Conservation (phyloP, 441 rosid species). For the Syzygium syzygioides region DNA sequence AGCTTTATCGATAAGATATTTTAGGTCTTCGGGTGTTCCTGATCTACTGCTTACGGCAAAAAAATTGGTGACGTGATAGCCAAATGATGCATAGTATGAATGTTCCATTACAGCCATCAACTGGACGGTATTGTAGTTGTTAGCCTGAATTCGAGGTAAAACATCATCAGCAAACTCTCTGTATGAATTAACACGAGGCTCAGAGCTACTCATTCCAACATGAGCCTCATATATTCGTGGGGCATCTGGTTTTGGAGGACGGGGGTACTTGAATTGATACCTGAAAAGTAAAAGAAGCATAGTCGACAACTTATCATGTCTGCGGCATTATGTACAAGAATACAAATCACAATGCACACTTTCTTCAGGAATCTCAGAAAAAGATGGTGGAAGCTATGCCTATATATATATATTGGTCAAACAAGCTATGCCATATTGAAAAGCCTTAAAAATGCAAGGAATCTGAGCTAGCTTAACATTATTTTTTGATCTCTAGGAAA, state of each 20-base stretch:
- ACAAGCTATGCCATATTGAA: not conserved
- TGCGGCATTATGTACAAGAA: not conserved
- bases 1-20: conserved; percentile 80
- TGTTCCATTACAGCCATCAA: conserved; percentile 89
- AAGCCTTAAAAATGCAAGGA: not conserved
- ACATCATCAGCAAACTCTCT: conserved; percentile 77
- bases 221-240: conserved; percentile 81
- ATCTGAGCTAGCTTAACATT: not conserved
- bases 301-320: not conserved
- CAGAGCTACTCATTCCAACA: conserved; percentile 85
- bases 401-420: no score
- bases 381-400: not conserved
- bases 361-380: not conserved
- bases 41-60: conserved; percentile 82
- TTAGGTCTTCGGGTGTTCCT: conserved; percentile 84
- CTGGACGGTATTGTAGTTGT: conserved; percentile 70
- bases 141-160: conserved; percentile 67
- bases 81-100: conserved; percentile 83
- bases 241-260: conserved; percentile 62
- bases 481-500: not conserved
- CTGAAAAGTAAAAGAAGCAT: conserved; percentile 29
- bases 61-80: conserved; percentile 77
- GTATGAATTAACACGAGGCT: conserved; percentile 60
- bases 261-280: conserved; percentile 53
- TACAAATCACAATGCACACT: not conserved